Percentiles rank a stretch among this genome's conserved stretches.
Conservation (phyloP, 345 rosid species). For the Murraya koenigii region DNA sequence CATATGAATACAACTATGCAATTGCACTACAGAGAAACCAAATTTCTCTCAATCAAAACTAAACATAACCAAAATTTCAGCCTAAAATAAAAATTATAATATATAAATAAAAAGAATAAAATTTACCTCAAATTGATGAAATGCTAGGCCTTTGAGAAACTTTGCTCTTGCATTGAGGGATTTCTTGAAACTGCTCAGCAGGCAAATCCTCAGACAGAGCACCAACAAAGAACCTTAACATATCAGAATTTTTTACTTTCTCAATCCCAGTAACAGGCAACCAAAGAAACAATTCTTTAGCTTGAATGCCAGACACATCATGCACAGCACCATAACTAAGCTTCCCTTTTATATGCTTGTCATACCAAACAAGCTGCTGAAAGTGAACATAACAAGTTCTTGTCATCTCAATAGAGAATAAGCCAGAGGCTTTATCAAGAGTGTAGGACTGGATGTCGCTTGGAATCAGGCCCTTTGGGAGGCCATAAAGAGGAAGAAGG, state of each 20-base stretch:
- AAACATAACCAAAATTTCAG: not conserved
- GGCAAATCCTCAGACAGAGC: constrained; percentile 62
- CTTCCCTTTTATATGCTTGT: constrained; percentile 49
- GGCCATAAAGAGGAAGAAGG: constrained; percentile 56
- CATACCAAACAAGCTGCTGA: constrained; percentile 54
- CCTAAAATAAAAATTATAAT: not conserved
- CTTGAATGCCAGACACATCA: constrained; percentile 60
- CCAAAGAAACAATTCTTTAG: constrained; percentile 69
- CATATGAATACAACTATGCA: too few relatives aligned
- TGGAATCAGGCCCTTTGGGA: constrained; percentile 73
- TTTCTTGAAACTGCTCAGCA: constrained; percentile 44
- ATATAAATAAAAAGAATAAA: not conserved
- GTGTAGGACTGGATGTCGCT: constrained; percentile 55
- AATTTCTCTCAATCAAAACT: not conserved
- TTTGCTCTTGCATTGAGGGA: constrained; percentile 55
- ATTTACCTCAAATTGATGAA: constrained; percentile 31
- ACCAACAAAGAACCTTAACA: constrained; percentile 73
- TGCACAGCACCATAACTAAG: constrained; percentile 56
- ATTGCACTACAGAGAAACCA: too few relatives aligned
- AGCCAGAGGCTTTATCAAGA: constrained; percentile 43
- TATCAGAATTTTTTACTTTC: constrained; percentile 34
- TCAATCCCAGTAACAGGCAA: constrained; percentile 57
- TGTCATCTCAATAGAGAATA: constrained; percentile 43
- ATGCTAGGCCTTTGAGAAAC: constrained; percentile 11
- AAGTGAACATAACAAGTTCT: constrained; percentile 56